phyloP scores from a whole-genome alignment of 1,284 basidiomycete species.

The Mrakiaceae sp. region DNA sequence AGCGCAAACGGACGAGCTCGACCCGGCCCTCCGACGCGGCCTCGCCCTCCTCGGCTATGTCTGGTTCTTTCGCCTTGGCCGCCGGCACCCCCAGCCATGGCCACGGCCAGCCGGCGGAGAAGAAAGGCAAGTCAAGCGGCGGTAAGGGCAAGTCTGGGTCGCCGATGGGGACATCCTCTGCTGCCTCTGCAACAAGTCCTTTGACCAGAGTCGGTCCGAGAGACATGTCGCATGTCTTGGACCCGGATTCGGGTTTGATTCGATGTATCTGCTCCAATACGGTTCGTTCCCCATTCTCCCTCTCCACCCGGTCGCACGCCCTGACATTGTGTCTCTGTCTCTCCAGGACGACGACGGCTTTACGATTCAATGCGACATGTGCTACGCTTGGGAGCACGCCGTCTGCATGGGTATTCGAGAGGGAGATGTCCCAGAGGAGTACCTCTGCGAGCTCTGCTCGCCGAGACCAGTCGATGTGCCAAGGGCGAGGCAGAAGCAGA shows the following conservation, averaged over 20 bases:
- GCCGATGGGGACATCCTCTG: background rate
- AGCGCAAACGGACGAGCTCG: constrained; percentile 9
- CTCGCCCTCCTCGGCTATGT: no score
- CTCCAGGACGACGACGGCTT: constrained; percentile 72
- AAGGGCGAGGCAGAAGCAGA: constrained; percentile 23
- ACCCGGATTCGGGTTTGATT: constrained; percentile 33
- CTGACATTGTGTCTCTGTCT: constrained; percentile 54
- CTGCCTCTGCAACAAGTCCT: background rate
- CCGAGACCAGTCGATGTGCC: constrained; percentile 27
- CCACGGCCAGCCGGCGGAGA: background rate
- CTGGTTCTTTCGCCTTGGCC: background rate
- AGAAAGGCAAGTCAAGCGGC: background rate
- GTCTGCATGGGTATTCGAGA: constrained; percentile 63
- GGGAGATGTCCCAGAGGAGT: constrained; percentile 54
- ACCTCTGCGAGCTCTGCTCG: constrained; percentile 33
- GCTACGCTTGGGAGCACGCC: constrained; percentile 81
- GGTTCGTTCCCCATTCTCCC: constrained; percentile 9
- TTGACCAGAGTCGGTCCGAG: background rate
- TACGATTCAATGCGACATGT: constrained; percentile 81
- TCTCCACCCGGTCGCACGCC: constrained; percentile 24
- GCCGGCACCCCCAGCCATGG: background rate
- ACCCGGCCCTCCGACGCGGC: background rate
- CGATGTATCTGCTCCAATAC: constrained; percentile 35
- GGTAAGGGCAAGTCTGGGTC: constrained; percentile 5
- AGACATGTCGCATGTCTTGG: constrained; percentile 27